These are phyloP conservation scores for Pistacia integerrima DNA, from an alignment of 345 rosid species.

Conservation along the genomic window DNA sequence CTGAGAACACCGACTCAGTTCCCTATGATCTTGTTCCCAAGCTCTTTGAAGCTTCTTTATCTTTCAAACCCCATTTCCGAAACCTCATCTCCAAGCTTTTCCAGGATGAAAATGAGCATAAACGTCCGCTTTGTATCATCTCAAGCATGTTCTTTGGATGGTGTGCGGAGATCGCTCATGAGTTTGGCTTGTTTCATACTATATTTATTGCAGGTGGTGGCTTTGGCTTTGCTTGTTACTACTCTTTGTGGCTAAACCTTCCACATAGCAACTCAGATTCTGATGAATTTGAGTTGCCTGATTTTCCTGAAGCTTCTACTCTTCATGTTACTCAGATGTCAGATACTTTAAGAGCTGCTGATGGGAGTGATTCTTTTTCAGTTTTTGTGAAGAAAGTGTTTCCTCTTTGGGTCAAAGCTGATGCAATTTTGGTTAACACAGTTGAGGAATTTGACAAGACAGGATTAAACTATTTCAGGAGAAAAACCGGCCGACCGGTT, in stretches of 20 bases:
- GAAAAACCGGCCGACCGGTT: slow-evolving; percentile 29
- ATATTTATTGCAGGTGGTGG: slow-evolving; percentile 30
- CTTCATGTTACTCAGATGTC: slow-evolving; percentile 28
- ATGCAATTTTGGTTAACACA: slow-evolving; percentile 26
- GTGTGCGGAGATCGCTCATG: slow-evolving; percentile 26
- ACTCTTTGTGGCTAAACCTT: slow-evolving; percentile 30
- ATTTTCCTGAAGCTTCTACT: slow-evolving; percentile 27
- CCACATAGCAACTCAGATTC: slow-evolving; percentile 15
- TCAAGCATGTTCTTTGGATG: not conserved
- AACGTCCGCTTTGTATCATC: slow-evolving; percentile 1
- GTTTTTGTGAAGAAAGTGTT: slow-evolving; percentile 16
- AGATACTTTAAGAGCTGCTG: slow-evolving; percentile 9
- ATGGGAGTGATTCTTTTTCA: slow-evolving; percentile 30
- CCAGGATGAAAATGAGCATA: too few relatives aligned
- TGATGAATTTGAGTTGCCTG: slow-evolving; percentile 25
- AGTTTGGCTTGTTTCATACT: slow-evolving; percentile 33
- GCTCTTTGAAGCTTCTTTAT: slow-evolving; percentile 40
- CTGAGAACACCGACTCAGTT: slow-evolving; percentile 30
- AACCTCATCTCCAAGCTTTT: slow-evolving; percentile 27
- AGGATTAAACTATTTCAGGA: slow-evolving; percentile 35
- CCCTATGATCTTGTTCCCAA: slow-evolving; percentile 29
- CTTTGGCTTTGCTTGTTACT: slow-evolving; percentile 28
- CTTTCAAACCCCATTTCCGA: slow-evolving; percentile 37
- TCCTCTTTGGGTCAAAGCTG: slow-evolving; percentile 18
- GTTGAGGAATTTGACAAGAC: slow-evolving; percentile 36